Evolutionary conservation across 139 green algal species (phyloP), one percentile per base, ranked within the genome.

Genomic region (Nannochloris sp.): DNA sequence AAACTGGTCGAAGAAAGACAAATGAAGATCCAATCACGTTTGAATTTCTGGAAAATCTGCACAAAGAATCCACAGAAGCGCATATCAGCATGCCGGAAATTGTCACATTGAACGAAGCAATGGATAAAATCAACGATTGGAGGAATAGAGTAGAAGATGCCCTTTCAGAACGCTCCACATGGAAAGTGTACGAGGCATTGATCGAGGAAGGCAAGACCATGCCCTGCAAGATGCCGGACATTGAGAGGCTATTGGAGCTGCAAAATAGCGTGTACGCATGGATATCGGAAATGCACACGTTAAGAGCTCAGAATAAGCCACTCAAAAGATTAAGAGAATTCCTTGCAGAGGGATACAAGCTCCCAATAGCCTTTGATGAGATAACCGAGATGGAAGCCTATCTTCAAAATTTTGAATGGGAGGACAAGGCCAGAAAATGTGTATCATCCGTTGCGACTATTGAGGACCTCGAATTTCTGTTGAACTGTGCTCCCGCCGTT

Each of bases 341-440:
- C 6, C 46, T 23, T 53, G 5, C 46, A 5, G 46, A 53, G 46
- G 77, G 77, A 8, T 30, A 63, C 53, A 63, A 68, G 36, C 72
- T 84, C 59, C 53, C 63, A 14, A 70, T 77, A 33, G 63, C 74
- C 10, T 20, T 84, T 13, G 69, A 75, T 1, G 37, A 83, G 50
- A 59, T 84, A 13, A 71, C 83, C 40, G 36, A 62, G 26, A 62
- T 84, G 53, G 49, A 66, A 6, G 5, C 4, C 20, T 56, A 76
- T 29, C 79, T 83, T 49, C 60, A 70, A 14, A 62, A 68, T 51
- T 56, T 68, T 2, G 77, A 84, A 60, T 84, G 77, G 77, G 66
- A 83, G 51, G 78, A 83, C 3, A 37, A 50, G 3, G 72, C 72
- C 23, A 63, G 65, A 30, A 76, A 77, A 63, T 63, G 60, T 49